Percentiles rank a stretch among this genome's conserved stretches.
These are phyloP conservation scores for Daldinia loculata DNA, from an alignment of 495 filamentous ascomycete genomes.

Conservation along the genomic window DNA sequence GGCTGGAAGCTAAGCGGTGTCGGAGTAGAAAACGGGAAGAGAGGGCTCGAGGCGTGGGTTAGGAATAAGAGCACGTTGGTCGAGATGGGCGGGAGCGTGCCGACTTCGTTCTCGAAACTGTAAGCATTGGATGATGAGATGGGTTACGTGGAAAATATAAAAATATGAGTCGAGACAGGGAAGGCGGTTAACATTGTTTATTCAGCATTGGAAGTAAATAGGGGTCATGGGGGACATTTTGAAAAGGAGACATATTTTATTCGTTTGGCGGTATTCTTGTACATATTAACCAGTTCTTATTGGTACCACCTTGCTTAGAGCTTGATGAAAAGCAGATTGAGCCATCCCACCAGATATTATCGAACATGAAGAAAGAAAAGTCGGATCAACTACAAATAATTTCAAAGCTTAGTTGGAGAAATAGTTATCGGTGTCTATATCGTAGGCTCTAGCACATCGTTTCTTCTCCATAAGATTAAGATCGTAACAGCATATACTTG, in stretches of 20 bases:
- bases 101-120: slow-evolving; percentile 71
- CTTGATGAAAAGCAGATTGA: background rate
- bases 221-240: background rate
- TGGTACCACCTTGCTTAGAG: background rate
- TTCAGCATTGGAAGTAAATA: background rate
- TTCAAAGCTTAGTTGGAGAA: background rate
- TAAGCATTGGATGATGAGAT: slow-evolving; percentile 25
- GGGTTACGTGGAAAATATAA: background rate
- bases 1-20: slow-evolving; percentile 61
- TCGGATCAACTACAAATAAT: background rate
- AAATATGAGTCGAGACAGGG: background rate
- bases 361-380: background rate
- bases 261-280: background rate
- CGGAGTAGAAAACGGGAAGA: slow-evolving; percentile 67
- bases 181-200: background rate
- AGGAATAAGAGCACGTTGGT: slow-evolving; percentile 84
- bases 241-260: background rate
- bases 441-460: no score
- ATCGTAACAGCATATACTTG: no score
- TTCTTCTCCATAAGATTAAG: no score
- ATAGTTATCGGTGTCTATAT: no score
- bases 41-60: slow-evolving; percentile 79
- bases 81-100: slow-evolving; percentile 74
- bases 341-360: background rate
- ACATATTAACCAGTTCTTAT: background rate